Base-by-base conservation (phyloP, 2,329 filamentous ascomycete genomes). In the Exophiala oligosperma region DNA sequence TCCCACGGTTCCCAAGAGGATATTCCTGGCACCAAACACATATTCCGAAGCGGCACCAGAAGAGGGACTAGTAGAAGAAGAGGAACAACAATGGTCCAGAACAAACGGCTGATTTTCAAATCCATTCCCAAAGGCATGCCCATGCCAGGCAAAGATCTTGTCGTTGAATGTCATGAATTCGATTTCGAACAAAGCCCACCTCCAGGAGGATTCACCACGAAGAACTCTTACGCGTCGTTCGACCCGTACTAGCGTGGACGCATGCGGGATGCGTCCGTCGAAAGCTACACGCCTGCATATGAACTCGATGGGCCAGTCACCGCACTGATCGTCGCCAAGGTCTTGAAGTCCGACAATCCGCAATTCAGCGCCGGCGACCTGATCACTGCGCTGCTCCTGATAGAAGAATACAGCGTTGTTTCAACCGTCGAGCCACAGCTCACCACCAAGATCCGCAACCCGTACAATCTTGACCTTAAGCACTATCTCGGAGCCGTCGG, bases 171-270 rank as follows among this genome's bases (percentile, higher is more conserved):
- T 9, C 9, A 11, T n/a, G 46, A 21, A 4, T 49, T 49, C 14
- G 74, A 81, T 63, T 80, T 81, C 58, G 17, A 49, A 8, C 4
- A 71, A 26, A 65, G 82, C 4, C 81, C 85, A 28, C 81, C 85
- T 24, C 72, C 82, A 46, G 88, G 89, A 63, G 87, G 91, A 41
- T 72, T 95, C 49, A 84, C 84, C 32, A 76, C 32, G 11, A 35
- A 35, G 32, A 35, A 35, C 32, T 9, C 11, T 9, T 91, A 89
- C 73, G 80, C 86, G 64, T 92, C 89, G 41, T 88, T 88, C 76
- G 91, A 96, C 73, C 91, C 91, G 1, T 96, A 95, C 78, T 85
- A 90, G 79, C 88, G 92, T 57, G 89, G 88, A 60, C 84, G 84
- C 66, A 92, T 96, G 89, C 86, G 90, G 49, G 74, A 79, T 49